These are phyloP conservation scores for Juncus inflexus DNA, from an alignment of 176 grass and related monocot species.

Conservation along the genomic window DNA sequence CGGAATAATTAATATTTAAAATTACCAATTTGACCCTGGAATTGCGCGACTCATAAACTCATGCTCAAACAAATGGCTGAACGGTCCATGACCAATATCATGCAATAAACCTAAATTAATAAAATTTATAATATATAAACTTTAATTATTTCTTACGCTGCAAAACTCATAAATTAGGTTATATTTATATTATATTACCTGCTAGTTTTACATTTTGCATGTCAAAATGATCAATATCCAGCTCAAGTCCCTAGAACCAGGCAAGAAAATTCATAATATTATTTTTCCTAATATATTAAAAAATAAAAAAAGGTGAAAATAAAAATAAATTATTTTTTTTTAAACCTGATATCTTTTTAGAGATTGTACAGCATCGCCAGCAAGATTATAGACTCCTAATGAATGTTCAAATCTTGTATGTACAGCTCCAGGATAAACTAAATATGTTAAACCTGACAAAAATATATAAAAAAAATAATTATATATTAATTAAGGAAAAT, in stretches of 20 bases:
- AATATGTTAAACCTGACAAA: constrained; percentile 76
- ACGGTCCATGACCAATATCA: constrained; percentile 93
- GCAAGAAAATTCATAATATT: background rate
- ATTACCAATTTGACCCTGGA: constrained; percentile 74
- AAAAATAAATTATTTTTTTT: constrained; percentile 5
- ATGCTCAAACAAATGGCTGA: constrained; percentile 96
- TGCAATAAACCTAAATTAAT: constrained; percentile 60
- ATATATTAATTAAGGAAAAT: too few species aligned
- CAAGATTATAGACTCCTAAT: constrained; percentile 73
- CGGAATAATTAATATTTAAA: constrained; percentile 1
- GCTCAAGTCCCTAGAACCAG: constrained; percentile 53
- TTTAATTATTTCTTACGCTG: too few species aligned
- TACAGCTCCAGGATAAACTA: constrained; percentile 84
- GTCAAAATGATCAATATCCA: constrained; percentile 67
- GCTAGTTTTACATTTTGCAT: constrained; percentile 83
- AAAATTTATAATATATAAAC: background rate
- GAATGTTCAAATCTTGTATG: constrained; percentile 95
- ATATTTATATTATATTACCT: constrained; percentile 30
- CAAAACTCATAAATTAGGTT: constrained; percentile 4
- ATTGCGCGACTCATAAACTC: constrained; percentile 69
- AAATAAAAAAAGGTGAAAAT: background rate
- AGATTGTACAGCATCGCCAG: constrained; percentile 51
- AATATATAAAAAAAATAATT: too few species aligned
- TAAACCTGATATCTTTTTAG: constrained; percentile 63
- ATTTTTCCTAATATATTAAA: background rate